Conservation (phyloP, 2,329 filamentous ascomycete species). For the Trichoderma sp. region DNA sequence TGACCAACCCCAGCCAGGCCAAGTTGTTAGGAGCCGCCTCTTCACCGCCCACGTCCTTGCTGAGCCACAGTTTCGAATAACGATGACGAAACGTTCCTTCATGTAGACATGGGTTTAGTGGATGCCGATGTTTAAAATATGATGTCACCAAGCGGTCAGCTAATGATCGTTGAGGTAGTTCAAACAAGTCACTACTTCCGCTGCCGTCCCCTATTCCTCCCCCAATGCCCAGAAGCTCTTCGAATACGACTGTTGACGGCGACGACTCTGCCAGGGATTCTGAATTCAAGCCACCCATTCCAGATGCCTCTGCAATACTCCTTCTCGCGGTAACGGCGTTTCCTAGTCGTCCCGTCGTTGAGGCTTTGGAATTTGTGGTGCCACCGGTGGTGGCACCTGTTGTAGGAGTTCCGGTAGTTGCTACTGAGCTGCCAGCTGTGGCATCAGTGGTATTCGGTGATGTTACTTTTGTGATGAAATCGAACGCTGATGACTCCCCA, state of each 20-base stretch:
- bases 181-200: slow-evolving; percentile 9
- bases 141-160: slow-evolving; percentile 4
- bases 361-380: background rate
- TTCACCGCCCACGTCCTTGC: slow-evolving; percentile 10
- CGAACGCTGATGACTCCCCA: slow-evolving; percentile 11
- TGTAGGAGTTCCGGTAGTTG: background rate
- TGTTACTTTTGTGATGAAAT: slow-evolving; percentile 12
- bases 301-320: background rate
- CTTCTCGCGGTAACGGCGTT: background rate
- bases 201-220: slow-evolving; percentile 2
- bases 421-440: background rate
- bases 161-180: slow-evolving; percentile 8
- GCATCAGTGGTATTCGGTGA: slow-evolving; percentile 1
- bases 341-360: background rate
- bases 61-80: slow-evolving; percentile 11
- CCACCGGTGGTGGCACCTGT: background rate
- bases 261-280: slow-evolving; percentile 9
- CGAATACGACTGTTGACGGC: slow-evolving; percentile 8
- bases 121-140: slow-evolving; percentile 14
- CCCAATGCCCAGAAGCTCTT: slow-evolving; percentile 9
- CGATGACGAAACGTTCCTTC: slow-evolving; percentile 10
- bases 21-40: slow-evolving; percentile 12
- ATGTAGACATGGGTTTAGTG: slow-evolving; percentile 11
- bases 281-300: background rate
- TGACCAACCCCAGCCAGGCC: slow-evolving; percentile 6